Evolutionary conservation across 768 basidiomycete genomes (phyloP).

Genomic region (Sutorius australiensis): DNA sequence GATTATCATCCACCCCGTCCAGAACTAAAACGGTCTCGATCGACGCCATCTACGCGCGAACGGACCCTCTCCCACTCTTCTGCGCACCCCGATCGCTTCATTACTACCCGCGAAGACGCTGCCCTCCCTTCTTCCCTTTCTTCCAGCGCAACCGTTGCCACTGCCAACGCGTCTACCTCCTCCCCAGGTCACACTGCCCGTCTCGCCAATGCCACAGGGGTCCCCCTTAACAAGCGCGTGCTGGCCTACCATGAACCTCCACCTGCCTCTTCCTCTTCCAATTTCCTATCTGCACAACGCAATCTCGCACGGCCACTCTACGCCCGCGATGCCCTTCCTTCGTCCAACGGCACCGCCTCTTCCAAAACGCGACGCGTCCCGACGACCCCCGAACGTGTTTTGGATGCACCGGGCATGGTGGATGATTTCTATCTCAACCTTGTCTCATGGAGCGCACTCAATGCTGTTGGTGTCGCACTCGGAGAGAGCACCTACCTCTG

Average conservation of each 20-base stretch:
- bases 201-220: slow-evolving; percentile 69
- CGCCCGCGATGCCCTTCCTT: slow-evolving; percentile 58
- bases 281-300: slow-evolving; percentile 70
- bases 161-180: slow-evolving; percentile 37
- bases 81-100: slow-evolving; percentile 64
- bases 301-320: slow-evolving; percentile 75
- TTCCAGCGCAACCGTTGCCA: slow-evolving; percentile 46
- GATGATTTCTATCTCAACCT: slow-evolving; percentile 99
- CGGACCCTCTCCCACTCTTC: slow-evolving; percentile 36
- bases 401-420: slow-evolving; percentile 90
- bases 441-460: slow-evolving; percentile 81
- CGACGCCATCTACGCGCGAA: slow-evolving; percentile 57
- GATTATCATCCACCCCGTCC: slow-evolving; percentile 68
- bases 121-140: slow-evolving; percentile 63
- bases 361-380: slow-evolving; percentile 80
- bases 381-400: slow-evolving; percentile 84
- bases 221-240: slow-evolving; percentile 76
- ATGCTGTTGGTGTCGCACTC: slow-evolving; percentile 87
- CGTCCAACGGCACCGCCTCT: slow-evolving; percentile 59
- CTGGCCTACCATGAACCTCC: slow-evolving; percentile 88
- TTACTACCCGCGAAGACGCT: slow-evolving; percentile 54
- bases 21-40: slow-evolving; percentile 68
- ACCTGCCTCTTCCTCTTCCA: slow-evolving; percentile 72
- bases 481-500: slow-evolving; percentile 88
- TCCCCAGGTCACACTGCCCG: slow-evolving; percentile 80